phyloP scores from a whole-genome alignment of 2,329 filamentous ascomycete genomes.

The Claviceps cyperi region DNA sequence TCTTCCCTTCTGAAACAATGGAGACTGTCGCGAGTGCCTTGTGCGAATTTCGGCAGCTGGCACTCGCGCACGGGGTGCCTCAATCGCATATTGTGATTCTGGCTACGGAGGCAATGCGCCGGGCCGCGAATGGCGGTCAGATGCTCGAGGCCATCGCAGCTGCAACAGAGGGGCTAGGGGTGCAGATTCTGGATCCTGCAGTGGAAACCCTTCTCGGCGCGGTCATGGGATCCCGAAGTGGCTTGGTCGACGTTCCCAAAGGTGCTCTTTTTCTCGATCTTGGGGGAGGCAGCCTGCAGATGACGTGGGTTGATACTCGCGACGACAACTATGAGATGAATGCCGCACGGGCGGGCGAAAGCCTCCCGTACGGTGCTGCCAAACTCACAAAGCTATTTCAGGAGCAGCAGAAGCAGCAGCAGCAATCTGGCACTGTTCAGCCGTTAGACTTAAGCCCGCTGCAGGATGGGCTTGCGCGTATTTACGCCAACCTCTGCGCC shows the following conservation, averaged over 20 bases:
- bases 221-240: slow-evolving; percentile 62
- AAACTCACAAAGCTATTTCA: slow-evolving; percentile 37
- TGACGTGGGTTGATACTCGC: slow-evolving; percentile 45
- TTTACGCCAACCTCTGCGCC: slow-evolving; percentile 39
- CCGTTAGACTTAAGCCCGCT: slow-evolving; percentile 40
- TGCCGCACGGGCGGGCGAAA: slow-evolving; percentile 41
- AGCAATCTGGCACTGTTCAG: slow-evolving; percentile 23
- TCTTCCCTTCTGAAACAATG: slow-evolving; percentile 44
- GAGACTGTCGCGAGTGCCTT: slow-evolving; percentile 50
- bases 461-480: slow-evolving; percentile 38
- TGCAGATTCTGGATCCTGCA: slow-evolving; percentile 59
- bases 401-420: neutral
- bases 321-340: slow-evolving; percentile 31
- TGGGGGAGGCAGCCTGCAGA: slow-evolving; percentile 57
- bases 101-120: slow-evolving; percentile 80
- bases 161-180: slow-evolving; percentile 47
- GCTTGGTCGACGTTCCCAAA: slow-evolving; percentile 43
- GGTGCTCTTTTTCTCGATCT: slow-evolving; percentile 75
- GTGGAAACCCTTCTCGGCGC: slow-evolving; percentile 76
- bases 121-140: slow-evolving; percentile 55
- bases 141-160: slow-evolving; percentile 52
- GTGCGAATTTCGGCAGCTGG: slow-evolving; percentile 56
- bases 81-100: slow-evolving; percentile 54
- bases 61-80: slow-evolving; percentile 53
- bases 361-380: slow-evolving; percentile 48